A percentile compares a stretch with the other conserved stretches of the same genome.
Evolutionary conservation across 257 asterid genomes (phyloP).

Genomic region (Fraxinus pennsylvanica): DNA sequence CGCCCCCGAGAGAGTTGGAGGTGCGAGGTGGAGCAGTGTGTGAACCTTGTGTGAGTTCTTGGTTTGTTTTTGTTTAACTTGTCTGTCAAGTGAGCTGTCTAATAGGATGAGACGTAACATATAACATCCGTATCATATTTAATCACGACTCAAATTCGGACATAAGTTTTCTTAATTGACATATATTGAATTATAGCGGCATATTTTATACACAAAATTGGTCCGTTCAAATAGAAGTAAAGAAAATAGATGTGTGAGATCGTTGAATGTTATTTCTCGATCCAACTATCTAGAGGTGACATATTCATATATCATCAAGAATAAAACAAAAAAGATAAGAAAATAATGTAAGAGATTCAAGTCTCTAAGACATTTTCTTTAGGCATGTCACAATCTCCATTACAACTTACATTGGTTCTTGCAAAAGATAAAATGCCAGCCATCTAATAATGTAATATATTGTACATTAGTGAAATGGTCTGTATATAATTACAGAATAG

Average conservation of each 20-base stretch:
- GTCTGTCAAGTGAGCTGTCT: neutral
- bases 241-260: neutral
- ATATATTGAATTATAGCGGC: neutral
- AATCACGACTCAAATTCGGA: too few species aligned
- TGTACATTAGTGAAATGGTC: neutral
- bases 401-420: neutral
- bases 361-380: neutral
- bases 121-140: too few species aligned
- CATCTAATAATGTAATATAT: neutral
- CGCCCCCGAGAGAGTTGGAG: too few species aligned
- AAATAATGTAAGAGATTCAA: neutral
- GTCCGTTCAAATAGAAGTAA: neutral
- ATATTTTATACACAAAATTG: neutral
- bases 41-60: too few species aligned
- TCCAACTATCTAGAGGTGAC: neutral
- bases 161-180: too few species aligned
- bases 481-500: neutral
- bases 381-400: constrained; percentile 1
- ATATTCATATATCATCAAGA: neutral
- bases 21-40: too few species aligned
- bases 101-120: too few species aligned
- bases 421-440: neutral
- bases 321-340: neutral
- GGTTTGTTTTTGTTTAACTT: too few species aligned
- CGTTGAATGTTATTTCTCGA: neutral